A percentile compares a stretch with the other conserved stretches of the same genome.
Conservation (phyloP, 2,329 filamentous ascomycete species). For the Sporothrix humicola region DNA sequence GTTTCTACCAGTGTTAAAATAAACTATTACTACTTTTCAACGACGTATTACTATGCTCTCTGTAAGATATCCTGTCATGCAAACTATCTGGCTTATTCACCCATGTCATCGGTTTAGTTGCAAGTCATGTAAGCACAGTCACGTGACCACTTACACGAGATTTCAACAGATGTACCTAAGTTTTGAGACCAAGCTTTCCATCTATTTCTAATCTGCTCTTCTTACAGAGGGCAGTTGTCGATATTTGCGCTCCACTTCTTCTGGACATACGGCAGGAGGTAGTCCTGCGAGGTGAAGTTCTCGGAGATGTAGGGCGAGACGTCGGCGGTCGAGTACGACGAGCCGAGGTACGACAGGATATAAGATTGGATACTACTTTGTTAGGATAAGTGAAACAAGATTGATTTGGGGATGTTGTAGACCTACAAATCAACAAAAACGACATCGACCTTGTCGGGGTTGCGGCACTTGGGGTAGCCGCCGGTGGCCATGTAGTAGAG, state of each 20-base stretch:
- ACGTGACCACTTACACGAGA: slow-evolving; percentile 9
- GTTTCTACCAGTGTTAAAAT: too few species aligned
- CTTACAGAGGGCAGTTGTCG: slow-evolving; percentile 24
- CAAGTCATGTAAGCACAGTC: not conserved
- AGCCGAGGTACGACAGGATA: slow-evolving; percentile 48
- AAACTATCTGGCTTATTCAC: too few species aligned
- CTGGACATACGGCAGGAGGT: slow-evolving; percentile 49
- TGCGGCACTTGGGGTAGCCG: slow-evolving; percentile 53
- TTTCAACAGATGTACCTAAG: not conserved
- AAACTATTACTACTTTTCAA: too few species aligned
- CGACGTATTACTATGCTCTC: too few species aligned
- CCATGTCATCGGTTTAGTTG: not conserved
- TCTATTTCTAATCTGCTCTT: not conserved
- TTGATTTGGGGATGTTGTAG: not conserved
- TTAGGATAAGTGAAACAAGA: not conserved
- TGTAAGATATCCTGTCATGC: too few species aligned
- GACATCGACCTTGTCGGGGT: slow-evolving; percentile 56
- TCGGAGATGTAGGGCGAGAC: slow-evolving; percentile 50
- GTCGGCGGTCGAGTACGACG: slow-evolving; percentile 45
- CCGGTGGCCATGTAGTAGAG: slow-evolving; percentile 57
- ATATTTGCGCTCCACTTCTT: slow-evolving; percentile 46
- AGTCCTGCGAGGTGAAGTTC: slow-evolving; percentile 50
- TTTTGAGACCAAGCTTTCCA: too few species aligned
- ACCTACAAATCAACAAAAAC: slow-evolving; percentile 57
- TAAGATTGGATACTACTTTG: slow-evolving; percentile 45